Percentiles rank a stretch among this genome's conserved stretches.
Evolutionary conservation across 75 land plant genomes (phyloP).

Genomic region (Sequoiadendron giganteum): DNA sequence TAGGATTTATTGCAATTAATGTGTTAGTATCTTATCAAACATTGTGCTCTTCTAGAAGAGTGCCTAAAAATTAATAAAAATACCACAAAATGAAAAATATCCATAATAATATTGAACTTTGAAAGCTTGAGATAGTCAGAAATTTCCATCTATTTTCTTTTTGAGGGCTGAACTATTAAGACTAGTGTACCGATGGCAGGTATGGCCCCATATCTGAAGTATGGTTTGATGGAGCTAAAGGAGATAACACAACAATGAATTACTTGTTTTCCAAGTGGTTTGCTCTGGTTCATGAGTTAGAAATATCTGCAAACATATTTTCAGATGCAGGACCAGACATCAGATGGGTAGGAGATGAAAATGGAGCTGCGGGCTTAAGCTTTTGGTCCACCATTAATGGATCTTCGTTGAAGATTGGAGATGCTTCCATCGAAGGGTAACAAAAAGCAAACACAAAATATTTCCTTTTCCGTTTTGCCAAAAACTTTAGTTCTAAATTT

Average conservation of each 20-base stretch:
- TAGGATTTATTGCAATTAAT: no score
- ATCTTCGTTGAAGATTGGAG: conserved; percentile 60
- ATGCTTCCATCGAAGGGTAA: conserved; percentile 20
- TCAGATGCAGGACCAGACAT: conserved; percentile 94
- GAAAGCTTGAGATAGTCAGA: neutral
- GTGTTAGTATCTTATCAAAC: no score
- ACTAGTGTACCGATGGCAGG: conserved; percentile 24
- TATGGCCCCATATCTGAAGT: conserved; percentile 84
- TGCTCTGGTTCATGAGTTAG: conserved; percentile 63
- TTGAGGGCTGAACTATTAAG: neutral
- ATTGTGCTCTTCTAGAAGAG: no score
- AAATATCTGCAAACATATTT: conserved; percentile 84
- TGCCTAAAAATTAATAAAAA: conserved; percentile 6
- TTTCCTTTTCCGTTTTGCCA: neutral
- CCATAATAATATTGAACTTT: no score
- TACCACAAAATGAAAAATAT: no score
- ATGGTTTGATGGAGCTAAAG: conserved; percentile 98
- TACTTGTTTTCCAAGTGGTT: conserved; percentile 88
- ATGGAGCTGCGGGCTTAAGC: conserved; percentile 66
- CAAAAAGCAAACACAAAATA: neutral
- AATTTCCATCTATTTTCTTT: neutral
- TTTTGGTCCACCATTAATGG: conserved; percentile 85
- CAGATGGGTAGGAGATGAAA: conserved; percentile 94
- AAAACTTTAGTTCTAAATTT: neutral
- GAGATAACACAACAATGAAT: conserved; percentile 62